A percentile compares a stretch with the other conserved stretches of the same genome.
phyloP scores from a whole-genome alignment of 1,139 yeast species.

The Zygosaccharomyces pseudobailii region DNA sequence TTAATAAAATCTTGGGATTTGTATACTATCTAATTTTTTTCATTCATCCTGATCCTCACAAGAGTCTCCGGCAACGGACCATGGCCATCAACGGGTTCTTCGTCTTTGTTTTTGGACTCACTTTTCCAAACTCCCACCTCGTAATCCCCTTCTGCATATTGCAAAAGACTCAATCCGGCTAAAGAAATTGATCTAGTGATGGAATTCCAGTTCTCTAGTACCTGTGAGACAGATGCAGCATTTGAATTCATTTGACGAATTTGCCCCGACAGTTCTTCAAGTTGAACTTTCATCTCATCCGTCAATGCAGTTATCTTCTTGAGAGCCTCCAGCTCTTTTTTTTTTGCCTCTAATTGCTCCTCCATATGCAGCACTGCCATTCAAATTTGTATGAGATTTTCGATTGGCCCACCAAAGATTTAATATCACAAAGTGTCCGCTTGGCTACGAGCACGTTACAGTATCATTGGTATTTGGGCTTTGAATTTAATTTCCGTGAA shows the following conservation, averaged over 20 bases:
- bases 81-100: conserved; percentile 35
- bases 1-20: conserved; percentile 3
- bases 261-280: conserved; percentile 26
- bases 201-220: conserved; percentile 32
- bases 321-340: conserved; percentile 26
- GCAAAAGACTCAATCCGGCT: conserved; percentile 31
- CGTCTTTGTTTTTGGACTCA: conserved; percentile 5
- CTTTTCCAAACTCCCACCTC: conserved; percentile 29
- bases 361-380: conserved; percentile 7
- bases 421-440: not conserved
- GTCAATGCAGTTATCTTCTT: conserved; percentile 28
- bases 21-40: conserved; percentile 21
- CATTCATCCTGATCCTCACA: conserved; percentile 53
- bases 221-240: conserved; percentile 25
- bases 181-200: conserved; percentile 31
- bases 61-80: conserved; percentile 59
- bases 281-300: conserved; percentile 25
- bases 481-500: not conserved
- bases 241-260: conserved; percentile 26
- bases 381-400: not conserved
- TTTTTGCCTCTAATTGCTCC: conserved; percentile 21
- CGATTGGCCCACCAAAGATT: not conserved
- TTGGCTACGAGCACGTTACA: not conserved
- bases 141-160: conserved; percentile 32
- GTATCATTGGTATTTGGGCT: not conserved